Conservation (phyloP, 805 yeast species). For the Nakazawaea wyomingensis region DNA sequence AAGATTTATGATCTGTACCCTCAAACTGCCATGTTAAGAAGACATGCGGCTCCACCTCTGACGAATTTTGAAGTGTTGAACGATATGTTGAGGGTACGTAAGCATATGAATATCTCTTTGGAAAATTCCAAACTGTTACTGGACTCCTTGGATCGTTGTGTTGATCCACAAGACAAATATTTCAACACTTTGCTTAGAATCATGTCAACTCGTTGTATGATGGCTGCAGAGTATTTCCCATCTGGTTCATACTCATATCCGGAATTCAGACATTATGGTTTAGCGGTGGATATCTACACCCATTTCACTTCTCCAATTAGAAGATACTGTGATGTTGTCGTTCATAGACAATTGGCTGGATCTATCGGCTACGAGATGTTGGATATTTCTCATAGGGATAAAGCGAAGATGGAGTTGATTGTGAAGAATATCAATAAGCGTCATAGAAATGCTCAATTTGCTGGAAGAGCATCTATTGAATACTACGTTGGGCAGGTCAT, state of each 20-base stretch:
- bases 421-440: conserved; percentile 87
- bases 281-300: conserved; percentile 95
- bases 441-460: conserved; percentile 97
- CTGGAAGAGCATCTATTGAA: conserved; percentile 97
- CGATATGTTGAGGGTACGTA: conserved; percentile 81
- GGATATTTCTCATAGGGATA: conserved; percentile 80
- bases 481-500: conserved; percentile 98
- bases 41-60: conserved; percentile 97
- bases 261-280: conserved; percentile 93
- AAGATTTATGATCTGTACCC: conserved; percentile 91
- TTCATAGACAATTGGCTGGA: conserved; percentile 96
- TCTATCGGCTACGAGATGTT: conserved; percentile 91
- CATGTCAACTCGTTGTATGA: conserved; percentile 98
- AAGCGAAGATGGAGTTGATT: conserved; percentile 80
- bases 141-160: conserved; percentile 86
- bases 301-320: conserved; percentile 98
- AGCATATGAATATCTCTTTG: conserved; percentile 66
- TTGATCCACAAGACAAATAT: conserved; percentile 77
- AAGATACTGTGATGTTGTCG: conserved; percentile 96
- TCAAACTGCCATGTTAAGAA: conserved; percentile 96
- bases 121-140: conserved; percentile 91
- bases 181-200: conserved; percentile 91
- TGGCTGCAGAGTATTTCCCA: conserved; percentile 97
- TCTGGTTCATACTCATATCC: conserved; percentile 86
- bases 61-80: conserved; percentile 86